Evolutionary conservation across 768 basidiomycete species (phyloP).

Genomic region (Collybia sp.): DNA sequence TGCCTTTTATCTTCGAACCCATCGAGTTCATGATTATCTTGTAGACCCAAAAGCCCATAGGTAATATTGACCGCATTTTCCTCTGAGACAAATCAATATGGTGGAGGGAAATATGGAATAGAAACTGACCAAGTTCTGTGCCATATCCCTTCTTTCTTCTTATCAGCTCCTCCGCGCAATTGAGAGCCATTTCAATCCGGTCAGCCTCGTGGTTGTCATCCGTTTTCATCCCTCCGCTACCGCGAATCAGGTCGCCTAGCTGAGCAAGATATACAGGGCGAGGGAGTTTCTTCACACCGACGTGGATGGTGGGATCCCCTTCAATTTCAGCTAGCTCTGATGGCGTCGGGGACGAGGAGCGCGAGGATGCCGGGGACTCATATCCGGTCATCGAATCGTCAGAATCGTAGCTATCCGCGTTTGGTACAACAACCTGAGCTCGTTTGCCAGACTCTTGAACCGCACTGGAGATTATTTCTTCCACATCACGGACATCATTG

Average conservation of each 20-base stretch:
- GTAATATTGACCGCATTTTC: conserved; percentile 88
- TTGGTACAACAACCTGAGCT: not conserved
- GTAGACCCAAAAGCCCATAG: conserved; percentile 66
- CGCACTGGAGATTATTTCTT: not conserved
- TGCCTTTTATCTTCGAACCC: conserved; percentile 76
- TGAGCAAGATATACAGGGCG: conserved; percentile 90
- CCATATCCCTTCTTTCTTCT: conserved; percentile 82
- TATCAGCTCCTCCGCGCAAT: conserved; percentile 77
- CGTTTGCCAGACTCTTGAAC: not conserved
- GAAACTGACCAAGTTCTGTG: conserved; percentile 73
- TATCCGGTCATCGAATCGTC: conserved; percentile 86
- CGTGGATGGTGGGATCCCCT: conserved; percentile 76
- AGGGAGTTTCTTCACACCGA: conserved; percentile 64
- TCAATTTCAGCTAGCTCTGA: conserved; percentile 81
- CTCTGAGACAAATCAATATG: conserved; percentile 37
- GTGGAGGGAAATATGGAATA: not conserved
- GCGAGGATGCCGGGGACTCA: conserved; percentile 57
- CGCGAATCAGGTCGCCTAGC: conserved; percentile 71
- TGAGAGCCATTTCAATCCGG: conserved; percentile 75
- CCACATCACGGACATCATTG: not conserved
- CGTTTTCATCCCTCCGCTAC: conserved; percentile 42
- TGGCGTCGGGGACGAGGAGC: conserved; percentile 76
- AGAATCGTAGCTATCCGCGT: conserved; percentile 53
- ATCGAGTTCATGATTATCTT: conserved; percentile 82
- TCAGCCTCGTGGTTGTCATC: conserved; percentile 66